Conservation (phyloP, 108 stramenopile genomes). For the Cyclotella atomus region DNA sequence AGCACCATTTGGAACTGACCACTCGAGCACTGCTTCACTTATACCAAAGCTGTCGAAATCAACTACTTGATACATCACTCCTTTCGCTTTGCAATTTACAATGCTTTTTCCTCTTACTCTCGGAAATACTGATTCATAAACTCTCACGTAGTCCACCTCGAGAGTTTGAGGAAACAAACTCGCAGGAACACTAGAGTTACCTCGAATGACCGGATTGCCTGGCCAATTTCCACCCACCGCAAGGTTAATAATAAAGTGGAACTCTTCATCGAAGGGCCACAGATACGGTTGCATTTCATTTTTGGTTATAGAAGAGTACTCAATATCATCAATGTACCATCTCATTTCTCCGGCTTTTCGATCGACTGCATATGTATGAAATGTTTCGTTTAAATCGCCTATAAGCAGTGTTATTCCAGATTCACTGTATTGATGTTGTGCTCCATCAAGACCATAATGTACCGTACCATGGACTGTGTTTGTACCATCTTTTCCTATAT, state of each 20-base stretch:
- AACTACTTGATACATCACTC: constrained; percentile 23
- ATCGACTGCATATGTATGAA: constrained; percentile 38
- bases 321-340: constrained; percentile 44
- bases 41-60: constrained; percentile 5
- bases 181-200: no score
- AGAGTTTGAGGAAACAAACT: constrained; percentile 35
- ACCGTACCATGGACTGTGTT: constrained; percentile 40
- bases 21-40: constrained; percentile 22
- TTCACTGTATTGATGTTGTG: constrained; percentile 26
- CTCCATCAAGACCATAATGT: constrained; percentile 39
- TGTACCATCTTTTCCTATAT: constrained; percentile 44
- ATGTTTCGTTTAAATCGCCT: constrained; percentile 28
- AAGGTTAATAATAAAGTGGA: constrained; percentile 52
- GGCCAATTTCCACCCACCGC: constrained; percentile 59
- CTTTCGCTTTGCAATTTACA: constrained; percentile 19
- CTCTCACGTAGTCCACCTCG: constrained; percentile 55
- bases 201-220: constrained; percentile 41
- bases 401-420: constrained; percentile 15
- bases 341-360: constrained; percentile 8
- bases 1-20: constrained; percentile 30
- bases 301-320: constrained; percentile 26
- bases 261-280: constrained; percentile 56
- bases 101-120: constrained; percentile 22
- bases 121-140: constrained; percentile 35
- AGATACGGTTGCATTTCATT: constrained; percentile 41